These are phyloP conservation scores for Cudoniella acicularis DNA, from an alignment of 495 filamentous ascomycete species.

Conservation along the genomic window DNA sequence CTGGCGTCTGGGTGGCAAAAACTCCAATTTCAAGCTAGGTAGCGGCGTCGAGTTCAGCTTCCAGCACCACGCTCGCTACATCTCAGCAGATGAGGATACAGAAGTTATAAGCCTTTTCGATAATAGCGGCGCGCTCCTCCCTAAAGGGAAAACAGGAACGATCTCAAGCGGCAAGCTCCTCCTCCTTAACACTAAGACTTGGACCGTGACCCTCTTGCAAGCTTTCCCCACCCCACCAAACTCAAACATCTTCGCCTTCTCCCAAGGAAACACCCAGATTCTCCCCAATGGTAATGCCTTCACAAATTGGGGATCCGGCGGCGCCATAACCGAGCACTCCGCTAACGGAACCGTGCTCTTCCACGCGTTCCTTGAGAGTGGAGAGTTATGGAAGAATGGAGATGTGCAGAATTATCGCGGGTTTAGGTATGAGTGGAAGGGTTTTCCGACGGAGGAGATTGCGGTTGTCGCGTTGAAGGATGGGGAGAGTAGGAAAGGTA, in stretches of 20 bases:
- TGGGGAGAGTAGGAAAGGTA: too few species aligned
- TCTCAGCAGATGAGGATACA: not conserved
- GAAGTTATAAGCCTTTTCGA: not conserved
- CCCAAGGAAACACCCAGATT: conserved; percentile 57
- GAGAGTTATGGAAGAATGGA: not conserved
- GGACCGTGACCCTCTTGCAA: not conserved
- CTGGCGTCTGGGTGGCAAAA: not conserved
- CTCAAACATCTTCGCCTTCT: conserved; percentile 50
- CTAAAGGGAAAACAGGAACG: too few species aligned
- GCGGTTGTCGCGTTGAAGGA: not conserved
- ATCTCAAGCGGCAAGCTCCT: not conserved
- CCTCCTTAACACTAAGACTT: not conserved
- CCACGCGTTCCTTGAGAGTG: not conserved
- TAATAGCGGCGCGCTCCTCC: not conserved
- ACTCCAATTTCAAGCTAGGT: not conserved
- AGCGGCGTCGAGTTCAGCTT: not conserved
- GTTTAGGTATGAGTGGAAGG: not conserved
- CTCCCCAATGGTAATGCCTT: conserved; percentile 50
- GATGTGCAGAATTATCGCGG: not conserved
- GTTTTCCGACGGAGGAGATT: not conserved
- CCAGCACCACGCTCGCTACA: not conserved
- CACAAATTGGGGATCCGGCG: conserved; percentile 57
- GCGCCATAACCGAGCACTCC: conserved; percentile 25
- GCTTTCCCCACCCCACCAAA: conserved; percentile 30
- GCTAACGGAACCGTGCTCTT: not conserved